Conservation (phyloP, 192 early-diverging fungal species). For the Coemansia sp. region DNA sequence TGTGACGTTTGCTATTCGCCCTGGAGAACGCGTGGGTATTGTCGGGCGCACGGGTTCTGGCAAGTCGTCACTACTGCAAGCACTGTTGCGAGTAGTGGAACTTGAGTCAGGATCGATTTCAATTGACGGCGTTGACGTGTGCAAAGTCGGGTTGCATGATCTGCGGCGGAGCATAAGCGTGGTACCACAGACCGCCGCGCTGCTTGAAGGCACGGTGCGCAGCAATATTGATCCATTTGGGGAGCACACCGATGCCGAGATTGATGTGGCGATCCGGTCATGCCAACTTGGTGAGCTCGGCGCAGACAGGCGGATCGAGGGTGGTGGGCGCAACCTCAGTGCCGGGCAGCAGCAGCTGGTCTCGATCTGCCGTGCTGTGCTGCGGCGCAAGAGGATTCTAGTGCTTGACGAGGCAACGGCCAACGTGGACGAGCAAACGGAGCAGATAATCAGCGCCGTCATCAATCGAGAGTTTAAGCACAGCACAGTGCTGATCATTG, state of each 20-base stretch:
- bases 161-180: slow-evolving; percentile 75
- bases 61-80: slow-evolving; percentile 76
- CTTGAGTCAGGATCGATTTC: slow-evolving; percentile 64
- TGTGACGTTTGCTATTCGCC: slow-evolving; percentile 48
- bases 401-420: slow-evolving; percentile 74
- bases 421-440: slow-evolving; percentile 41
- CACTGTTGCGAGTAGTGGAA: slow-evolving; percentile 81
- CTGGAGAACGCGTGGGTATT: slow-evolving; percentile 55
- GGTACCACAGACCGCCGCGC: slow-evolving; percentile 71
- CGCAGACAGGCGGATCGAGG: slow-evolving; percentile 39
- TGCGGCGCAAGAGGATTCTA: slow-evolving; percentile 65
- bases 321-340: slow-evolving; percentile 35
- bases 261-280: slow-evolving; percentile 63
- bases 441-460: slow-evolving; percentile 57
- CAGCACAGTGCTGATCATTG: slow-evolving; percentile 70
- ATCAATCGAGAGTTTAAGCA: slow-evolving; percentile 56
- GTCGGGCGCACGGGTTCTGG: slow-evolving; percentile 69
- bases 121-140: slow-evolving; percentile 76
- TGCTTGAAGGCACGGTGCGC: slow-evolving; percentile 59
- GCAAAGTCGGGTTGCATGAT: slow-evolving; percentile 68
- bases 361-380: slow-evolving; percentile 74
- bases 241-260: slow-evolving; percentile 72
- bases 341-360: slow-evolving; percentile 73
- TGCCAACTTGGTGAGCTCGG: slow-evolving; percentile 64
- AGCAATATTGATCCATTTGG: slow-evolving; percentile 86